Percentiles rank a stretch among this genome's conserved stretches.
Evolutionary conservation across 169 alveolate genomes (phyloP).

Genomic region (Sarcocystis neurona): DNA sequence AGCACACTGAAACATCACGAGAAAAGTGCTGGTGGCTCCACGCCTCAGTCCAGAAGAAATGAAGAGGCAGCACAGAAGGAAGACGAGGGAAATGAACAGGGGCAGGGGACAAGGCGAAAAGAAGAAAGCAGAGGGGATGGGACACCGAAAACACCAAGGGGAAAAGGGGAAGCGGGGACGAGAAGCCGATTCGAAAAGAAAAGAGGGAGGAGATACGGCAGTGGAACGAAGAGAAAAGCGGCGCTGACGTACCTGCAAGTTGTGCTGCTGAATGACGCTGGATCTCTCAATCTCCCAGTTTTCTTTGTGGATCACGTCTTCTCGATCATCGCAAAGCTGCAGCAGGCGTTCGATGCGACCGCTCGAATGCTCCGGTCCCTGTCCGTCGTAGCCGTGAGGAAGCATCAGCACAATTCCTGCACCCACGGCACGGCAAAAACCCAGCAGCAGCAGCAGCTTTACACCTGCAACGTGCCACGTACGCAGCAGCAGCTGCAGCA

Average conservation of each 20-base stretch:
- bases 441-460: too few species aligned
- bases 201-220: not conserved
- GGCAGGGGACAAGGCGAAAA: not conserved
- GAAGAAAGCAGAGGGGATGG: not conserved
- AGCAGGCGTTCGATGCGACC: conserved; percentile 87
- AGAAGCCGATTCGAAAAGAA: not conserved
- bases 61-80: not conserved
- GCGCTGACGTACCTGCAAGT: conserved; percentile 46
- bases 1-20: too few species aligned
- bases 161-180: not conserved
- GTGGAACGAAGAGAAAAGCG: not conserved
- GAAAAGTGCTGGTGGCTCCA: too few species aligned
- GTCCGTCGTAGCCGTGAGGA: conserved; percentile 97
- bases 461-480: too few species aligned
- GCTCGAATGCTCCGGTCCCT: conserved; percentile 97
- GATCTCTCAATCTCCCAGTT: conserved; percentile 56
- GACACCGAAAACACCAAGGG: not conserved
- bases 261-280: conserved; percentile 62
- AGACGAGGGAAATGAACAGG: not conserved
- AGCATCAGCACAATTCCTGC: conserved; percentile 76
- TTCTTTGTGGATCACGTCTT: conserved; percentile 72
- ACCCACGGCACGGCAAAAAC: too few species aligned
- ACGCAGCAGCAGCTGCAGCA: too few species aligned
- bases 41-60: not conserved
- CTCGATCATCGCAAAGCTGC: conserved; percentile 80